Evolutionary conservation across 2,329 filamentous ascomycete species (phyloP).

Genomic region (Knufia fluminis): DNA sequence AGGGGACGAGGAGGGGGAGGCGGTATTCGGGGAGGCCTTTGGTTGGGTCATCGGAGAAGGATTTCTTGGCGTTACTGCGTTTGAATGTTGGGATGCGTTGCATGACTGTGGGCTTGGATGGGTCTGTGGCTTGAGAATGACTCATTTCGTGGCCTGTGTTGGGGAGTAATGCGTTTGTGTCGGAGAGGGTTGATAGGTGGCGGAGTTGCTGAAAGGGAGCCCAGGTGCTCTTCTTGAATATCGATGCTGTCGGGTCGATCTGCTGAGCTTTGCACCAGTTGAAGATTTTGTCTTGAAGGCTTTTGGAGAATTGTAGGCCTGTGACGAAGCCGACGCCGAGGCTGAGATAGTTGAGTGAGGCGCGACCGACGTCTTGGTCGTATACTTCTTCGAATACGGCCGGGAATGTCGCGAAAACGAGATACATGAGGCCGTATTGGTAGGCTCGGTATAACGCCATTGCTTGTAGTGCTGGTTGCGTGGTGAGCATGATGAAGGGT

Average conservation of each 20-base stretch:
- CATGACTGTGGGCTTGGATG: background rate
- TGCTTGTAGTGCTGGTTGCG: slow-evolving; percentile 53
- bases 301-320: slow-evolving; percentile 22
- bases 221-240: slow-evolving; percentile 4
- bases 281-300: slow-evolving; percentile 7
- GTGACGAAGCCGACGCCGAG: slow-evolving; percentile 51
- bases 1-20: slow-evolving; percentile 47
- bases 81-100: background rate
- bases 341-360: slow-evolving; percentile 55
- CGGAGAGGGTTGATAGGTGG: background rate
- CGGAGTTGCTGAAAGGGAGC: background rate
- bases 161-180: background rate
- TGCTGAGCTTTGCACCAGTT: slow-evolving; percentile 6
- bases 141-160: background rate
- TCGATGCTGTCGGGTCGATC: slow-evolving; percentile 1
- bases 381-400: slow-evolving; percentile 49
- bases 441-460: slow-evolving; percentile 48
- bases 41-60: slow-evolving; percentile 1
- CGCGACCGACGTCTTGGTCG: slow-evolving; percentile 45
- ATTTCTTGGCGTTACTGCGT: background rate
- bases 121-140: background rate
- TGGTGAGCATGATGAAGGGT: slow-evolving; percentile 47
- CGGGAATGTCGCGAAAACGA: slow-evolving; percentile 37
- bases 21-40: slow-evolving; percentile 47
- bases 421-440: slow-evolving; percentile 54